phyloP scores from a whole-genome alignment of 495 filamentous ascomycete species.

The Xylaria bambusicola region DNA sequence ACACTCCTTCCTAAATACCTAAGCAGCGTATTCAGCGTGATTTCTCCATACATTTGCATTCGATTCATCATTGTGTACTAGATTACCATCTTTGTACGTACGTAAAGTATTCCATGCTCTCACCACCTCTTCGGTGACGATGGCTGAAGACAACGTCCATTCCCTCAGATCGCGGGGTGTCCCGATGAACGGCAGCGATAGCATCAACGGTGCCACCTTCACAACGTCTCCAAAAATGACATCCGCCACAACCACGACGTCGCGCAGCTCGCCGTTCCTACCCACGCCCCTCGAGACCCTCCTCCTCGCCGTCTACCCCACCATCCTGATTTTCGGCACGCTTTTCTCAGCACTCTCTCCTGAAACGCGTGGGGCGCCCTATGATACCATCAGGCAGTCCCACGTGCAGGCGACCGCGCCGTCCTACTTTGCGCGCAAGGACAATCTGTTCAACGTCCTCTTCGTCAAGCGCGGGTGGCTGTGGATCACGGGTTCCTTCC shows the following conservation, averaged over 20 bases:
- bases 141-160: slow-evolving; percentile 10
- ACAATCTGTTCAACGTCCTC: slow-evolving; percentile 83
- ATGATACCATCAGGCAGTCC: slow-evolving; percentile 56
- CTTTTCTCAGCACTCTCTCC: slow-evolving; percentile 79
- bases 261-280: slow-evolving; percentile 50
- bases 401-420: slow-evolving; percentile 60
- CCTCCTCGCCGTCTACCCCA: slow-evolving; percentile 69
- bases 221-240: background rate
- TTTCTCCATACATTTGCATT: background rate
- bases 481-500: slow-evolving; percentile 77
- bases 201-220: background rate
- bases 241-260: slow-evolving; percentile 17
- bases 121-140: background rate
- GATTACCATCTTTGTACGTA: background rate
- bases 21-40: background rate
- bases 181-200: slow-evolving; percentile 6
- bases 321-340: slow-evolving; percentile 74
- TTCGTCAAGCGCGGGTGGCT: slow-evolving; percentile 97
- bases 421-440: slow-evolving; percentile 89
- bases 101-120: slow-evolving; percentile 12
- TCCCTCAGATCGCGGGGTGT: slow-evolving; percentile 13
- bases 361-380: slow-evolving; percentile 59
- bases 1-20: background rate
- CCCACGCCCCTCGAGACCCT: slow-evolving; percentile 64
- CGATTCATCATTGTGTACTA: background rate